A percentile compares a stretch with the other conserved stretches of the same genome.
Evolutionary conservation across 2,329 filamentous ascomycete species (phyloP).

Genomic region (Trichoderma citrinoviride): DNA sequence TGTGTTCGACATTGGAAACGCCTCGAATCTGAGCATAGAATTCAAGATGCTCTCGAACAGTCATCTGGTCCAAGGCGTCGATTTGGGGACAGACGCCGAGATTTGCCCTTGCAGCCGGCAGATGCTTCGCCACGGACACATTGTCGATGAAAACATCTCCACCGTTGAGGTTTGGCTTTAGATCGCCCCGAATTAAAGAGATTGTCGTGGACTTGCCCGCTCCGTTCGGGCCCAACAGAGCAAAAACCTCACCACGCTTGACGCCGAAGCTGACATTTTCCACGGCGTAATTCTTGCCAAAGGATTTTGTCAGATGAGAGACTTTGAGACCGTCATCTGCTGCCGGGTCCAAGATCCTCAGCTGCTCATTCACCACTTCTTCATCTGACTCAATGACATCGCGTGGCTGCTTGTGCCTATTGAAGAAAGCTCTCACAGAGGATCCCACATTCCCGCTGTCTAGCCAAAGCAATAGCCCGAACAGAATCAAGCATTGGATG

Average conservation of each 20-base stretch:
- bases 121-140: slow-evolving; percentile 68
- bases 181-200: slow-evolving; percentile 83
- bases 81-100: slow-evolving; percentile 91
- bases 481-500: slow-evolving; percentile 68
- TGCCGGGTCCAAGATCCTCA: slow-evolving; percentile 50
- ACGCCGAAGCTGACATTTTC: slow-evolving; percentile 85
- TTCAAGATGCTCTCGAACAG: slow-evolving; percentile 76
- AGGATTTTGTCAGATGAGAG: slow-evolving; percentile 75
- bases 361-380: slow-evolving; percentile 64
- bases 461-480: slow-evolving; percentile 71
- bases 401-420: slow-evolving; percentile 30
- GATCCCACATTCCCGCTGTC: slow-evolving; percentile 70
- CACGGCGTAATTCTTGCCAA: slow-evolving; percentile 74
- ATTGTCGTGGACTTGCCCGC: slow-evolving; percentile 92
- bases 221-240: slow-evolving; percentile 84
- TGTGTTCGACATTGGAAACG: slow-evolving; percentile 70
- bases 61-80: slow-evolving; percentile 88
- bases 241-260: slow-evolving; percentile 77
- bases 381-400: slow-evolving; percentile 42
- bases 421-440: slow-evolving; percentile 44
- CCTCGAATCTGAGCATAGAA: slow-evolving; percentile 88
- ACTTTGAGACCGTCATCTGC: slow-evolving; percentile 69
- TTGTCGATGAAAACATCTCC: slow-evolving; percentile 81
- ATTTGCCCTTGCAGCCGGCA: slow-evolving; percentile 69
- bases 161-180: slow-evolving; percentile 66